Base-by-base conservation (phyloP, 78 protist species). In the Dictyostelium capitatum region DNA sequence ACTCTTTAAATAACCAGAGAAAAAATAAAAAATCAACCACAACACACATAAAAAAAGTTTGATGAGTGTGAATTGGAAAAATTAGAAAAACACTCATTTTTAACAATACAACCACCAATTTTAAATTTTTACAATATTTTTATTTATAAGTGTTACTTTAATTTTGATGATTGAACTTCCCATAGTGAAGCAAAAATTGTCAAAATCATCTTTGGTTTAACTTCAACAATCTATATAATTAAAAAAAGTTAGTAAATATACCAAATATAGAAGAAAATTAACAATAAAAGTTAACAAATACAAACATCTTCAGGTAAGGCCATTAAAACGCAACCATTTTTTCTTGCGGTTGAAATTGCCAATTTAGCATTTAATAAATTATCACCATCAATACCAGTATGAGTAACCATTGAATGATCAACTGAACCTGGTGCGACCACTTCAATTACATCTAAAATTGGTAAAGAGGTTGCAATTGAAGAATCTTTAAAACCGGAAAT, bases 281-380 rank as follows among this genome's bases (percentile, higher is more conserved):
- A 37, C 43, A 37, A 37, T 3, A 37, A 1, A 37, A 37, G 2
- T 37, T 37, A 37, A 37, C 43, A 37, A 37, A 37, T 37, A 37
- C 43, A 37, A 3, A 98, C 79, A 83, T 98, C 99, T 79, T 98
- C 99, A 82, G 98, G 98, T 25, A 97, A 96, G 19, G 95, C 79
- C 89, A 97, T 97, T 23, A 98, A 83, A 51, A 89, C 91, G 30
- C 98, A 98, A 43, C 96, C 97, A 20, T 91, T 50, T 20, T 96
- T 96, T 57, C 98, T 46, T 15, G 98, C 97, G 8, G 83, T 78
- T 57, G 84, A 81, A 54, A 96, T 96, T 19, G 95, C 83, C 50
- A 95, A 96, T 82, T 93, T 89, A 62, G 96, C 97, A 80, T 97
- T 97, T 78, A 28, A 11, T 41, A 94, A 54, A 74, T 75, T 62